Evolutionary conservation across 441 rosid species (phyloP), one percentile per base, ranked within the genome.

Genomic region (Populus hybrid): DNA sequence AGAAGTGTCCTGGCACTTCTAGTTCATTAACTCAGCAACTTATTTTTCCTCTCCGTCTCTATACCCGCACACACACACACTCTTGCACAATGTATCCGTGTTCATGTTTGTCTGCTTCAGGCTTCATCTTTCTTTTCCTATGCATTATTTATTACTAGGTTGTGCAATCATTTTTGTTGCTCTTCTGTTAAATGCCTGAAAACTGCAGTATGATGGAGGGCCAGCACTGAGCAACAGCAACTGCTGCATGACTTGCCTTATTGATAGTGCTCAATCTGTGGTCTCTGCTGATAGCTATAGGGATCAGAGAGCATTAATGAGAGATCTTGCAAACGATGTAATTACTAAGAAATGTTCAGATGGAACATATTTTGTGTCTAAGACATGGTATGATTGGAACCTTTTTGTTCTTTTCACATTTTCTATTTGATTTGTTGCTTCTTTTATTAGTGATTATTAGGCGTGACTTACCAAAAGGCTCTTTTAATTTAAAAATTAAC

Each of bases 251-350:
- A 87, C 82, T 72, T 96, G 99, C 87, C 96, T 96, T 85, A 73
- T 88, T 68, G 95, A 90, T 86, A 88, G 87, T 69, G 98, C 98
- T 32, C 86, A 81, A 70, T 82, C 86, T 59, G 82, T 93, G 78
- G 96, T 94, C 73, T 90, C 81, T 81, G 94, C 91, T 75, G 98
- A 94, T 82, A 93, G 98, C 90, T 96, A 96, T 75, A 88, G 97
- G 86, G 98, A 93, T 85, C 91, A 91, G 83, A 89, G 98, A 89
- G 86, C 87, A 82, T 75, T 84, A 75, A 88, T 94, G 97, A 96
- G 89, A 86, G 92, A 78, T 80, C 82, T 93, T 73, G 98, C 93
- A 77, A 87, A 76, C 65, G 80, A 84, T 82, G 95, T 87, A 53
- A 87, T 94, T 71, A 78, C 89, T 3, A 96, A 91, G 75, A 93